Evolutionary conservation across 306 rosid species (phyloP).

Genomic region (Erythrophleum fordii): DNA sequence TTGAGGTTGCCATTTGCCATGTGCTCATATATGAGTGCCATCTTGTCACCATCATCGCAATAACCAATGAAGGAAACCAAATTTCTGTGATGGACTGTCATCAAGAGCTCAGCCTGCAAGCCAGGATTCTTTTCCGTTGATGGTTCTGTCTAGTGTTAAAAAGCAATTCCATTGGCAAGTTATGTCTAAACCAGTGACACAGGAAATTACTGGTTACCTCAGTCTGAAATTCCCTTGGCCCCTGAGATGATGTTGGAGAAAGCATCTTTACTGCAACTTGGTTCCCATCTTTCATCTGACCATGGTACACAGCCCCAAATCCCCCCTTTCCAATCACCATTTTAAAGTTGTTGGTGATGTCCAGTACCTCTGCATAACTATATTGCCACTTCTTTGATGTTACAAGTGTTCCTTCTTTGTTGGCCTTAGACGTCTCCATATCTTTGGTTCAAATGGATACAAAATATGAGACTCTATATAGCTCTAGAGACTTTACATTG

Average conservation of each 20-base stretch:
- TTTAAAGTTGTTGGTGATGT: conserved; percentile 62
- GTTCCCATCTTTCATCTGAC: conserved; percentile 59
- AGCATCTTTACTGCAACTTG: conserved; percentile 72
- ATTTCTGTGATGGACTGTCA: conserved; percentile 69
- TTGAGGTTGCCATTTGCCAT: conserved; percentile 70
- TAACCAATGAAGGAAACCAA: conserved; percentile 64
- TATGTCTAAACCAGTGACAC: conserved; percentile 6
- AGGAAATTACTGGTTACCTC: conserved; percentile 53
- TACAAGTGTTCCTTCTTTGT: conserved; percentile 43
- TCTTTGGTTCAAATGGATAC: conserved; percentile 33
- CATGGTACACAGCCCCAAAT: conserved; percentile 64
- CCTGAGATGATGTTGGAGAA: conserved; percentile 72
- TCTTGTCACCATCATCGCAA: conserved; percentile 57
- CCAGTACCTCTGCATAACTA: conserved; percentile 51
- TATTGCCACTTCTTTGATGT: conserved; percentile 65
- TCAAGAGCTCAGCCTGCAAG: conserved; percentile 67
- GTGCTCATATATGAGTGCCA: conserved; percentile 68
- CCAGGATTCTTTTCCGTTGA: conserved; percentile 29
- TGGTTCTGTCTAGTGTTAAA: conserved; percentile 27
- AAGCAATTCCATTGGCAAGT: conserved; percentile 16
- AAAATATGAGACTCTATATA: not conserved
- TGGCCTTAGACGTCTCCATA: conserved; percentile 34
- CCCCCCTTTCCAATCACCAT: conserved; percentile 68
- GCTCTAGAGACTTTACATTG: not conserved
- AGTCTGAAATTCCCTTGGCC: conserved; percentile 70